Evolutionary conservation across 495 filamentous ascomycete species (phyloP).

Genomic region (Penicillium crystallinum): DNA sequence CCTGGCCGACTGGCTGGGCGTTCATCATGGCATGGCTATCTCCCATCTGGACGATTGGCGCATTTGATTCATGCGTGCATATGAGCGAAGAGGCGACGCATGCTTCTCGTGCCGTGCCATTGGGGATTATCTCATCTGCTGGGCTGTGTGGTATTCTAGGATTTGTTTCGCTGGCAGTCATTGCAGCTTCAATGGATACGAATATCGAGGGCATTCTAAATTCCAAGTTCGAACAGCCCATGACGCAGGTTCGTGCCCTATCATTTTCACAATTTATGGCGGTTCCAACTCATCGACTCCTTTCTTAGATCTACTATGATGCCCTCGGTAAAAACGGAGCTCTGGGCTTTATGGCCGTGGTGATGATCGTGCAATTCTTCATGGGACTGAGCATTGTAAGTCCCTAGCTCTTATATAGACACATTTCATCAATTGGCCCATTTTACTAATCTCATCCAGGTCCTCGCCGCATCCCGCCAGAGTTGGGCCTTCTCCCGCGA

Average conservation of each 20-base stretch:
- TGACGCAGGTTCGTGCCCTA: constrained; percentile 35
- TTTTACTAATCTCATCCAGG: constrained; percentile 12
- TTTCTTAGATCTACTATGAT: constrained; percentile 38
- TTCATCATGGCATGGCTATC: constrained; percentile 63
- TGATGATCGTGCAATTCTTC: constrained; percentile 41
- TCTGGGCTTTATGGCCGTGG: constrained; percentile 41
- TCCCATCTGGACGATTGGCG: constrained; percentile 65
- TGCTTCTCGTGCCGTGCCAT: constrained; percentile 55
- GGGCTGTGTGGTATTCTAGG: constrained; percentile 45
- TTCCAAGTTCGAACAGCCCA: constrained; percentile 39
- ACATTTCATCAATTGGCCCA: neutral
- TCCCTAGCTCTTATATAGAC: neutral
- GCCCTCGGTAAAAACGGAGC: constrained; percentile 42
- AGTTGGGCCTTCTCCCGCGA: constrained; percentile 59
- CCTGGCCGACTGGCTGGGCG: constrained; percentile 57
- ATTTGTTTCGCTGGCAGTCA: constrained; percentile 49
- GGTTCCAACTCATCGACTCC: neutral
- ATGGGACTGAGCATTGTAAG: constrained; percentile 41
- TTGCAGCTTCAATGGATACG: constrained; percentile 37
- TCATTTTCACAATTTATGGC: neutral
- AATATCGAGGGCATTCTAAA: constrained; percentile 30
- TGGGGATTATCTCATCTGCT: constrained; percentile 50
- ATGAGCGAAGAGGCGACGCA: constrained; percentile 63
- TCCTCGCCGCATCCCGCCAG: constrained; percentile 54
- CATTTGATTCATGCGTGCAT: constrained; percentile 51